Conservation (phyloP, 2,329 filamentous ascomycete species). For the Colletotrichum viniferum region DNA sequence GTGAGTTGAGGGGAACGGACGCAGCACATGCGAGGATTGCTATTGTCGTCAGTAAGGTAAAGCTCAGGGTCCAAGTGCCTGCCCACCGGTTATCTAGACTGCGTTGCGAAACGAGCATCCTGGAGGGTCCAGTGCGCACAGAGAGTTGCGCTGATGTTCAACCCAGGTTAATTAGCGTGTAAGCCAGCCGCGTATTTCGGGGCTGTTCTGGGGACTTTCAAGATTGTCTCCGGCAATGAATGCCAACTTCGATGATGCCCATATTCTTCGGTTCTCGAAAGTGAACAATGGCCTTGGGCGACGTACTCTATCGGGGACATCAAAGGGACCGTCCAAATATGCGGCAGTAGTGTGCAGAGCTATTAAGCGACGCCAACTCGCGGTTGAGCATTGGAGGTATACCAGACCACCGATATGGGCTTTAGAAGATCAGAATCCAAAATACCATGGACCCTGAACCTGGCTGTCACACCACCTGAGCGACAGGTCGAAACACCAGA, state of each 20-base stretch:
- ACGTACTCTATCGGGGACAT: neutral
- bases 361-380: neutral
- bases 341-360: neutral
- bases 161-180: neutral
- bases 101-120: neutral
- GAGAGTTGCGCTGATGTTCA: constrained; percentile 1
- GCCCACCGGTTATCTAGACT: neutral
- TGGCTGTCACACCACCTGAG: constrained; percentile 7
- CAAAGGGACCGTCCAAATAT: neutral
- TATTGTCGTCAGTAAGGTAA: neutral
- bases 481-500: constrained; percentile 13
- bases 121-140: neutral
- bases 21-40: neutral
- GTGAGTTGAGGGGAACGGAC: neutral
- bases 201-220: neutral
- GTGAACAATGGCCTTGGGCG: neutral
- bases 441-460: neutral
- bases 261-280: neutral
- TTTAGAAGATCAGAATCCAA: neutral
- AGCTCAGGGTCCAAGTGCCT: constrained; percentile 1
- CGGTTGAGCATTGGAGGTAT: neutral
- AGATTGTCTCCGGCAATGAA: no score
- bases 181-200: neutral
- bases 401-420: neutral
- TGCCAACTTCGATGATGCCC: neutral